phyloP scores from a whole-genome alignment of 306 rosid genomes.

The Corylus americana region DNA sequence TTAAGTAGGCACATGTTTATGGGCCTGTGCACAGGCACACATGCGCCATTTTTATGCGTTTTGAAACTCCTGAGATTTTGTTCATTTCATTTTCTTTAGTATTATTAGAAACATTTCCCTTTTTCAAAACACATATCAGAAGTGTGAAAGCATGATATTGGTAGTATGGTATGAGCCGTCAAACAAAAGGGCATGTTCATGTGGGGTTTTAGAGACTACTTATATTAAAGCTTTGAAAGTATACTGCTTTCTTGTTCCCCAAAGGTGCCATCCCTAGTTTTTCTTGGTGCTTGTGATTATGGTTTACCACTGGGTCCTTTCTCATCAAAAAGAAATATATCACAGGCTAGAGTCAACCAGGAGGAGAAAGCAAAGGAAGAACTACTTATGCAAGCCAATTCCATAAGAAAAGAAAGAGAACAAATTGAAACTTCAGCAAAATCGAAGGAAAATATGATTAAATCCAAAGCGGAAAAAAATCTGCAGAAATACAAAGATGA shows the following conservation, averaged over 20 bases:
- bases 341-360: constrained; percentile 79
- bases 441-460: constrained; percentile 63
- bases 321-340: constrained; percentile 53
- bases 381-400: constrained; percentile 47
- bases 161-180: background rate
- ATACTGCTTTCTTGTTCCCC: constrained; percentile 14
- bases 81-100: background rate
- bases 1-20: background rate
- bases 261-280: constrained; percentile 30
- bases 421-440: constrained; percentile 66
- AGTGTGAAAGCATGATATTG: background rate
- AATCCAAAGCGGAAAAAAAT: constrained; percentile 66
- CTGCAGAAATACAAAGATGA: constrained; percentile 65
- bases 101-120: background rate
- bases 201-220: background rate
- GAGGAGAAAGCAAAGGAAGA: constrained; percentile 69
- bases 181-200: background rate
- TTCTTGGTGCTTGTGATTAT: constrained; percentile 31
- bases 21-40: background rate
- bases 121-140: background rate
- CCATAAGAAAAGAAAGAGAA: constrained; percentile 74
- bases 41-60: background rate
- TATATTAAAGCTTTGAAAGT: background rate
- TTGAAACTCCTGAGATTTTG: background rate
- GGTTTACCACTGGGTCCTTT: constrained; percentile 43